Evolutionary conservation across 805 yeast genomes (phyloP).

Genomic region (Candida arabinofermentans): DNA sequence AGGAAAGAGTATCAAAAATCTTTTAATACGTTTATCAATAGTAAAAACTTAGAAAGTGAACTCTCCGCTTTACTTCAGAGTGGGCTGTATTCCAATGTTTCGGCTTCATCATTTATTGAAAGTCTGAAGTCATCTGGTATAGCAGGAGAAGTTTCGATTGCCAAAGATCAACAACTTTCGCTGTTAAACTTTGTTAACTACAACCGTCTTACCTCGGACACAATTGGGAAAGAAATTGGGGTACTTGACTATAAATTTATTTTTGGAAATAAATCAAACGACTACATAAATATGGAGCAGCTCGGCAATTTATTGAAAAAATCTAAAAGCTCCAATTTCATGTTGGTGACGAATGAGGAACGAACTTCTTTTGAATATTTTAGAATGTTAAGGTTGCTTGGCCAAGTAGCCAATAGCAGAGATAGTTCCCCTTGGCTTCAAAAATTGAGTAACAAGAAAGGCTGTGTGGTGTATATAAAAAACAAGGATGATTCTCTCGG

Average conservation of each 20-base stretch:
- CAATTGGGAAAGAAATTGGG: neutral
- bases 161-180: slow-evolving; percentile 22
- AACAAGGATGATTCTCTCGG: no score
- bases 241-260: slow-evolving; percentile 13
- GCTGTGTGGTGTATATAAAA: no score
- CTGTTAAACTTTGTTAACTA: slow-evolving; percentile 6
- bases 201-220: neutral
- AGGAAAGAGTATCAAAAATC: neutral
- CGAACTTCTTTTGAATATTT: slow-evolving; percentile 24
- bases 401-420: slow-evolving; percentile 2
- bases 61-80: neutral
- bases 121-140: slow-evolving; percentile 10
- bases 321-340: slow-evolving; percentile 10
- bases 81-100: neutral
- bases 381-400: slow-evolving; percentile 18
- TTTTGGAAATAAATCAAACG: slow-evolving; percentile 18
- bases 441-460: no score
- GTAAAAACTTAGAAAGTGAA: slow-evolving; percentile 4
- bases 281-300: slow-evolving; percentile 15
- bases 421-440: no score
- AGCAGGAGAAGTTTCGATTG: slow-evolving; percentile 10
- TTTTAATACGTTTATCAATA: slow-evolving; percentile 4
- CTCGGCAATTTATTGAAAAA: slow-evolving; percentile 8
- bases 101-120: neutral
- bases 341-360: slow-evolving; percentile 22